Evolutionary conservation across 768 basidiomycete genomes (phyloP), one percentile per base, ranked within the genome.

Genomic region (Lactarius sp.): DNA sequence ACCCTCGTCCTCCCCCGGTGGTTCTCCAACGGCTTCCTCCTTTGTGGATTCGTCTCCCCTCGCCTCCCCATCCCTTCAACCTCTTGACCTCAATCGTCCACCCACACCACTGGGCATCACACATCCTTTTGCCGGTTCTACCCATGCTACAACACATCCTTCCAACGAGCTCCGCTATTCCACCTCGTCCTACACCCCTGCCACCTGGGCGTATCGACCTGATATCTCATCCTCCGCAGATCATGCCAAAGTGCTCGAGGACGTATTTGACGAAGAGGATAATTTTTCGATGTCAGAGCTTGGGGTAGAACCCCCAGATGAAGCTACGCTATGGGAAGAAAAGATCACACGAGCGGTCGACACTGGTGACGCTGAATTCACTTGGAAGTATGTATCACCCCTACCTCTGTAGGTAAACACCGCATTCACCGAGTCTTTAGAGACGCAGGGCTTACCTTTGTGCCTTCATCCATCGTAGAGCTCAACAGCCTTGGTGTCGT

Each of bases 131-230:
- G 61, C 65, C 1, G 62, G 65, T 37, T 64, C 65, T 8, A 62
- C 52, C 2, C 61, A 66, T 16, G 56, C 61, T 2, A 62, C 51
- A 27, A n/a, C 62, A 18, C 65, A 66, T 34, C 65, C 56, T 42
- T 63, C 61, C 12, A 47, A 64, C 14, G 65, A 66, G 20, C 65
- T 66, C 9, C 65, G 61, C 12, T 66, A 63, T n/a, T 36, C 65
- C 20, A 64, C 53, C 46, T 64, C 61, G 0, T 66, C 65, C 12
- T 60, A 56, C 9, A 34, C 49, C 8, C 64, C 64, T 20, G 49
- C 59, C n/a, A 56, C 59, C 10, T 65, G 64, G 59, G 41, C 47
- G 4, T 65, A 60, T 39, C 44, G 63, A n/a, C 9, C 55, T 2
- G 31, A 42, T 31, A 13, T 57, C n/a, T 27, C 54, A 16, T 55